phyloP scores from a whole-genome alignment of 2,329 filamentous ascomycete genomes.

The Fusarium nanum region DNA sequence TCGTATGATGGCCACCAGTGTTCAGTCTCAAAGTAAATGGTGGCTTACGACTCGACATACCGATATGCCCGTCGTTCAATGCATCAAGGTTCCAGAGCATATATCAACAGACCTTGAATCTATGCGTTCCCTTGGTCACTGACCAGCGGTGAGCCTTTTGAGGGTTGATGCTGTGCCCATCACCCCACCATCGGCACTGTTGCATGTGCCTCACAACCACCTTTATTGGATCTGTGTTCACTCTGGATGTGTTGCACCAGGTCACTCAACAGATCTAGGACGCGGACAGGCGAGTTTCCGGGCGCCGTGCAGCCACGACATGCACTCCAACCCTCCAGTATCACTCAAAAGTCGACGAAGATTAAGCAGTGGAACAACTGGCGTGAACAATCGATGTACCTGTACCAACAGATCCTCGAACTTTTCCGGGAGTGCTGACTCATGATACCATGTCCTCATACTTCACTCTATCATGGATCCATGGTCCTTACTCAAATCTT shows the following conservation, averaged over 20 bases:
- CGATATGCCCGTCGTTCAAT: slow-evolving; percentile 12
- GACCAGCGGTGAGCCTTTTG: slow-evolving; percentile 42
- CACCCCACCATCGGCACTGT: slow-evolving; percentile 38
- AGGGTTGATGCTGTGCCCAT: slow-evolving; percentile 26
- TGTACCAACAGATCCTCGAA: slow-evolving; percentile 5
- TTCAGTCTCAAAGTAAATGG: slow-evolving; percentile 10
- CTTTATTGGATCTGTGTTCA: slow-evolving; percentile 30
- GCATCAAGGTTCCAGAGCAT: slow-evolving; percentile 11
- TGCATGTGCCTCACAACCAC: slow-evolving; percentile 27
- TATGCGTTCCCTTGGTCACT: slow-evolving; percentile 21
- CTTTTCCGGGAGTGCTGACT: slow-evolving; percentile 3
- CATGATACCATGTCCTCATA: slow-evolving; percentile 17
- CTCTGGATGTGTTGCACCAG: slow-evolving; percentile 21
- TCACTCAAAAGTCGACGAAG: slow-evolving; percentile 15
- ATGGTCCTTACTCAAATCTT: slow-evolving; percentile 2
- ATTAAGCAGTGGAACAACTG: slow-evolving; percentile 37
- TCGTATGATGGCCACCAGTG: slow-evolving; percentile 42
- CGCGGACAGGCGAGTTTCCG: slow-evolving; percentile 27
- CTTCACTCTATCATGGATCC: slow-evolving; percentile 8
- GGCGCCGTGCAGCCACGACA: slow-evolving; percentile 23
- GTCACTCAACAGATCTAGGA: slow-evolving; percentile 15
- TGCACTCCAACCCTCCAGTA: slow-evolving; percentile 18
- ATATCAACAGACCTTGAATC: slow-evolving; percentile 3
- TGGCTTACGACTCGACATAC: slow-evolving; percentile 12
- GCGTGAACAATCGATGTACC: slow-evolving; percentile 26